phyloP scores from a whole-genome alignment of 2,329 filamentous ascomycete species.

The Trichocomaceae sp. region DNA sequence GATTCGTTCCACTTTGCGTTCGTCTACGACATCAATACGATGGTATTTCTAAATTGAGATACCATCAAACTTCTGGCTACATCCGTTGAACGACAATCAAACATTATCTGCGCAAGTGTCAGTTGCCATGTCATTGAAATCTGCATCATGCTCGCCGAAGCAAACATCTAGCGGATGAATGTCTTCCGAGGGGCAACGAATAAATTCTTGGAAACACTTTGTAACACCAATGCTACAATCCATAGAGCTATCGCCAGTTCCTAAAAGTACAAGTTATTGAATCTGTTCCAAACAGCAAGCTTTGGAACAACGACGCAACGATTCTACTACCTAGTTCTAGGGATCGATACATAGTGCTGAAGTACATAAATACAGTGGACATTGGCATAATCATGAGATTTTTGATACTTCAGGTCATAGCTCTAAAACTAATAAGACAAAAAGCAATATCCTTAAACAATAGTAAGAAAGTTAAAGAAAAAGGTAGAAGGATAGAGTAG shows the following conservation, averaged over 20 bases:
- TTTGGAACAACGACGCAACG: not conserved
- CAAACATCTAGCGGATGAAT: not conserved
- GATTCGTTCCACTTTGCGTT: not conserved
- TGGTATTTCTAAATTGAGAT: not conserved
- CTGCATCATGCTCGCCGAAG: not conserved
- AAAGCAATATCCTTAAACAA: slow-evolving; percentile 3
- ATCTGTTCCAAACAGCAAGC: not conserved
- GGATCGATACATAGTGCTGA: not conserved
- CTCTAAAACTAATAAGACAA: slow-evolving; percentile 6
- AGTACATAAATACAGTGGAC: not conserved
- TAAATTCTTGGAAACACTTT: not conserved
- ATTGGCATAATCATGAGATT: not conserved
- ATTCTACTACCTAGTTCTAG: not conserved
- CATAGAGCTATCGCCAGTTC: not conserved
- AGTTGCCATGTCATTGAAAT: not conserved
- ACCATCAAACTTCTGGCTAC: not conserved
- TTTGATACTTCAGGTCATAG: slow-evolving; percentile 2
- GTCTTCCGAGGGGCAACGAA: not conserved
- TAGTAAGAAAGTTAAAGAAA: not conserved
- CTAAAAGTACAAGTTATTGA: not conserved
- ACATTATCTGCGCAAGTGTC: not conserved
- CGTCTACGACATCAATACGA: not conserved
- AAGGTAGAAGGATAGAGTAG: slow-evolving; percentile 6
- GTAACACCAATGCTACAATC: not conserved
- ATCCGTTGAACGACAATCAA: not conserved